These are phyloP conservation scores for Boeremia exigua DNA, from an alignment of 2,329 filamentous ascomycete genomes.

Conservation along the genomic window DNA sequence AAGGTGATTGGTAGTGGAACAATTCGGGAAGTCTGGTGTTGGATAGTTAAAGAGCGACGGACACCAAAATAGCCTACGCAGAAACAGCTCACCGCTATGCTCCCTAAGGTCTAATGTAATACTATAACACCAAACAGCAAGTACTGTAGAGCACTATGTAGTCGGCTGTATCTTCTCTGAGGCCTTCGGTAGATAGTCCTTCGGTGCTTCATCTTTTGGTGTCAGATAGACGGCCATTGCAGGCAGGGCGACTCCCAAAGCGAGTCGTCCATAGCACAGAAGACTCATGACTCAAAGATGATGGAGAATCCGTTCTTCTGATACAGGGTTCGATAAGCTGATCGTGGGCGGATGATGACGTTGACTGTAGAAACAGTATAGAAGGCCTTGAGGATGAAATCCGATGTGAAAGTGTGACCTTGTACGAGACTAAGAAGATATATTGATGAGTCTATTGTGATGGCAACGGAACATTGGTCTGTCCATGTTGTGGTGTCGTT, in stretches of 20 bases:
- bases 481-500: neutral
- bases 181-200: neutral
- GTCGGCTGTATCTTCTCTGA: neutral
- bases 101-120: too few species aligned
- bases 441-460: neutral
- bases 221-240: slow-evolving; percentile 12
- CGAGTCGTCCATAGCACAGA: slow-evolving; percentile 13
- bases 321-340: neutral
- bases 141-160: neutral
- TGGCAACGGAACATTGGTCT: neutral
- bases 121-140: too few species aligned
- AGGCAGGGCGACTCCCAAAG: slow-evolving; percentile 5
- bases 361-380: neutral
- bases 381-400: neutral
- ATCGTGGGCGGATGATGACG: neutral
- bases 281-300: neutral
- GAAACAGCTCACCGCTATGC: too few species aligned
- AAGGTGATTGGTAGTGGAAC: too few species aligned
- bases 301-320: neutral
- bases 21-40: too few species aligned
- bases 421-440: neutral
- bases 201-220: neutral
- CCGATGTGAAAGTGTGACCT: too few species aligned
- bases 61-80: too few species aligned
- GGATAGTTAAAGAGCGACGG: too few species aligned